Base-by-base conservation (phyloP, 2,329 filamentous ascomycete species). In the Hypocreales sp. region DNA sequence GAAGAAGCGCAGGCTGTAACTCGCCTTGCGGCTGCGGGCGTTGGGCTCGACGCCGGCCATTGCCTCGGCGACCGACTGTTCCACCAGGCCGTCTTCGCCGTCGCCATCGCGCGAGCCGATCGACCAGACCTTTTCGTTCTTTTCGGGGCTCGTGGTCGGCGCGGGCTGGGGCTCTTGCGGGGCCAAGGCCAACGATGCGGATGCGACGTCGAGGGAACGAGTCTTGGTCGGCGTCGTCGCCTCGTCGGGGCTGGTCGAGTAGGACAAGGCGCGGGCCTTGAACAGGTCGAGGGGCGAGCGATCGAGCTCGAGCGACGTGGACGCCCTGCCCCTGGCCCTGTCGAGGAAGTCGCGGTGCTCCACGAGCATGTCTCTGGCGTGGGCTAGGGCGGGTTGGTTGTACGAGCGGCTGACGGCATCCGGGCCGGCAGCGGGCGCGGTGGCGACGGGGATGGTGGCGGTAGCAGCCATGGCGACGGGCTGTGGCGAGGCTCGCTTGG, bases 1-100 rank as follows among this genome's bases (percentile, higher is more conserved):
- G 55, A 78, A 78, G 40, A 77, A 72, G 2, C 72, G 61, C 31
- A 78, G 52, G 36, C 69, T 74, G 46, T 77, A 72, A 40, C 71
- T 77, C 21, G 72, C 66, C 47, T 77, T 78, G 37, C 72, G 66
- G 40, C 72, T 80, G 28, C 72, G 66, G 24, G 66, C 65, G 41
- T 67, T 73, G 39, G 60, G 68, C 39, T 75, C 71, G n/a, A 65
- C 54, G 3, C 70, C 69, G 12, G 67, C 61, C 42, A 75, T 57
- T 16, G 66, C 67, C 35, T 74, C 68, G 5, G 67, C 59, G 27
- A 76, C 67, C n/a, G 69, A 73, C 44, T 72, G 68, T 38, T 76
- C 71, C 6, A 76, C 71, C 37, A 70, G 56, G 1, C 70, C 70
- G 34, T 67, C 60, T 24, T 57, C 56, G 29, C 62, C 59, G 15